Evolutionary conservation across 352 stramenopile genomes (phyloP).

Genomic region (Phytophthora megakarya): DNA sequence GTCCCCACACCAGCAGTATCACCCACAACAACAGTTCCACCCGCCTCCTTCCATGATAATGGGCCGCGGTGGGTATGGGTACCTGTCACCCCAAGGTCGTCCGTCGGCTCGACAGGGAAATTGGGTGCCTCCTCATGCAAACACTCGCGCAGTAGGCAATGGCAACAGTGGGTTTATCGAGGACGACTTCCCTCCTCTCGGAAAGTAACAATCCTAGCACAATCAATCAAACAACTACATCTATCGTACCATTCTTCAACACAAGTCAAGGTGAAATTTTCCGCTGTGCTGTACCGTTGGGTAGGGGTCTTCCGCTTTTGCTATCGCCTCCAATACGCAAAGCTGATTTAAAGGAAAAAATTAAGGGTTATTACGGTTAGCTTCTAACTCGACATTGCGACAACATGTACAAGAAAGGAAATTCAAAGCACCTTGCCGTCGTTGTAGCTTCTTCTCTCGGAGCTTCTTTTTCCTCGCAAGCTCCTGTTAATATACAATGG

Average conservation of each 20-base stretch:
- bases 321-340: slow-evolving; percentile 31
- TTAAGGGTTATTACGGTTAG: not conserved
- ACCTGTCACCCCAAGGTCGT: slow-evolving; percentile 36
- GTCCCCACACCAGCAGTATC: slow-evolving; percentile 49
- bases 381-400: not conserved
- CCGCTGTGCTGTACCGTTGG: too few species aligned
- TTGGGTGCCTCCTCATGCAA: slow-evolving; percentile 29
- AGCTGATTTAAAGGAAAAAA: slow-evolving; percentile 10
- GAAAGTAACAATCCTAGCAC: slow-evolving; percentile 45
- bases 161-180: slow-evolving; percentile 55
- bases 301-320: slow-evolving; percentile 34
- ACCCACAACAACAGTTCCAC: slow-evolving; percentile 39
- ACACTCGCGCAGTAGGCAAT: slow-evolving; percentile 28
- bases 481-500: slow-evolving; percentile 52
- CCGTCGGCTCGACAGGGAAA: slow-evolving; percentile 27
- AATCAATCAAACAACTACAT: slow-evolving; percentile 30
- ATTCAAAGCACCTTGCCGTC: slow-evolving; percentile 50
- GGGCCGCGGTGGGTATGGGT: slow-evolving; percentile 35
- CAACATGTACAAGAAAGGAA: not conserved
- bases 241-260: slow-evolving; percentile 1
- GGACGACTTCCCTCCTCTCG: slow-evolving; percentile 75
- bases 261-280: not conserved
- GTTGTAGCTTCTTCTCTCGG: slow-evolving; percentile 73
- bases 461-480: slow-evolving; percentile 72
- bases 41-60: slow-evolving; percentile 39